Evolutionary conservation across 1,284 basidiomycete species (phyloP), one percentile per base, ranked within the genome.

Genomic region (Irpex lacteus): DNA sequence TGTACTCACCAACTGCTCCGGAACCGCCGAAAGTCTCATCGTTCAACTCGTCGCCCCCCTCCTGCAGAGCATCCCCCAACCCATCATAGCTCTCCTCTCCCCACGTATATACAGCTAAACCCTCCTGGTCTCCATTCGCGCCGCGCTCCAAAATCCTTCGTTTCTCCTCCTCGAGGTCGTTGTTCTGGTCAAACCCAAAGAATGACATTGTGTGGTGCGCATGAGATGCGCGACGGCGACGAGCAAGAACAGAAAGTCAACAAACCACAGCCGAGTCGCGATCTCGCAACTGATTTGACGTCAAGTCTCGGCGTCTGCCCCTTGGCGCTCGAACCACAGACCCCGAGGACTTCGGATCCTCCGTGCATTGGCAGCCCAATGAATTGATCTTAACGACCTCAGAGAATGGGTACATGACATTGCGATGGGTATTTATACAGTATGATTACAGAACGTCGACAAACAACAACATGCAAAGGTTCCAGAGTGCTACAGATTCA

Each of bases 1-100:
- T 32, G 40, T 57, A 75, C 86, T 81, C 74, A 94, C 94, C 91
- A 65, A 95, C 83, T 64, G 76, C 78, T 26, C 82, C 88, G 55
- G 79, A 71, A 49, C 79, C 84, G 47, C 96, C 97, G 79, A 99
- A 99, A 1, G 97, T 99, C 80, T 98, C 95, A 73, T 98, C 94
- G 76, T 98, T 98, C 70, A 95, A 75, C 68, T 96, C 95, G 81
- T 98, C 95, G 59, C 88, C 88, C 47, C 89, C 89, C 76, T 98
- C 97, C 70, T 92, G 88, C 65, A 98, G 84, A 64, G 87, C 87
- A 76, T 94, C 91, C 55, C 91, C 95, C 8, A 96, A 86, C n/a
- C 91, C 92, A 77, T 96, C 94, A 74, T 95, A 95, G 69, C 88
- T 89, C 58, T 95, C 94, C 70, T 92, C 91, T 19, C 92, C 94